Evolutionary conservation across 768 basidiomycete genomes (phyloP), one percentile per base, ranked within the genome.

Genomic region (Mycena metata): DNA sequence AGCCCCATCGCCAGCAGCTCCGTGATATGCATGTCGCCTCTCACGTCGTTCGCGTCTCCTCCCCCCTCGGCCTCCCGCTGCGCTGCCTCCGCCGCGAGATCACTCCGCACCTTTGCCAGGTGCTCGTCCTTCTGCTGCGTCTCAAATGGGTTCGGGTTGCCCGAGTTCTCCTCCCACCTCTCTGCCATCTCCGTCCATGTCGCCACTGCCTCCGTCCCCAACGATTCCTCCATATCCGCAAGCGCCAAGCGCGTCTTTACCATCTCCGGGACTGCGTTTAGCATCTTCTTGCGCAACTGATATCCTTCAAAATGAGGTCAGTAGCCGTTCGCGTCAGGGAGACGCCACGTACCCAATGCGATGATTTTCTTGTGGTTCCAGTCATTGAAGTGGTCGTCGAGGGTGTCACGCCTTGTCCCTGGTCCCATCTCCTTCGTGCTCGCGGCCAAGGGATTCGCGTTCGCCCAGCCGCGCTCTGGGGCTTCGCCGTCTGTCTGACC

Each of bases 371-470:
- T 62, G 15, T 62, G 41, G 21, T 62, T 62, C 49, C 35, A 42
- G n/a, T 59, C 57, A 33, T 59, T 59, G 30, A 59, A 59, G 24
- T 59, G 57, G 24, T 59, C 57, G 57, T 59, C 60, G 15, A 62
- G 16, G 21, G 47, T 41, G 45, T 62, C 60, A 5, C 60, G 60
- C 11, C 60, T 24, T 3, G 46, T 26, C 5, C 60, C 74, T 13
- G 72, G 73, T 2, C 79, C 80, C 82, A 83, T 83, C 47, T 84
- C 81, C 17, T 72, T 69, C 0, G 80, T 83, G 47, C 80, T 82
- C 0, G 68, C 57, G 3, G 80, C 79, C 0, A 77, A 63, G 0
- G 72, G 64, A 62, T 84, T 82, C 4, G 76, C 65, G 1, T 71
- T 77, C 0, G 72, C 60, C 72, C 75, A 78, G 0, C 81, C 81